These are phyloP conservation scores for Amanita rubescens DNA, from an alignment of 768 basidiomycete genomes.

Conservation along the genomic window DNA sequence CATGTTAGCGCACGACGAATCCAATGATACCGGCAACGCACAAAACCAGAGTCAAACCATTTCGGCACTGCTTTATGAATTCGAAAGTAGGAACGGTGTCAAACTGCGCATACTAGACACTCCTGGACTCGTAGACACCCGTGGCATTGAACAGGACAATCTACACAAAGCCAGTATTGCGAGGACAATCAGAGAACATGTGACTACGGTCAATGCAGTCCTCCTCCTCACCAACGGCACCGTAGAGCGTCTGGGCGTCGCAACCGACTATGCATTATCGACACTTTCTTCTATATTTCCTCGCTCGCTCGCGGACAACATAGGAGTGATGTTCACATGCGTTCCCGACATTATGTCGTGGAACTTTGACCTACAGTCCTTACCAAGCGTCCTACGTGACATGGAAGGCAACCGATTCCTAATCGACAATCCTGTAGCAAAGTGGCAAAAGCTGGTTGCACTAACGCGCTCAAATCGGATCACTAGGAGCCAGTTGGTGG, in stretches of 20 bases:
- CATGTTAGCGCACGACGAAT: neutral
- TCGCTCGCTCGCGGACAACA: constrained; percentile 17
- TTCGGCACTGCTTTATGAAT: constrained; percentile 5
- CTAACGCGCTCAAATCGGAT: neutral
- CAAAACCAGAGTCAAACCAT: constrained; percentile 11
- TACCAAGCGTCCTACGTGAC: constrained; percentile 9
- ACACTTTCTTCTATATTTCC: constrained; percentile 19
- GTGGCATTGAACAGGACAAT: constrained; percentile 18
- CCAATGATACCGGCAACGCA: constrained; percentile 6
- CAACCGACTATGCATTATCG: constrained; percentile 18
- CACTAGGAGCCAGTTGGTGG: neutral
- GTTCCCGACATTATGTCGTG: constrained; percentile 10
- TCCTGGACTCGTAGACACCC: constrained; percentile 22
- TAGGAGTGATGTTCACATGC: constrained; percentile 20
- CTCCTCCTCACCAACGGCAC: constrained; percentile 22
- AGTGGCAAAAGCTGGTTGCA: constrained; percentile 8
- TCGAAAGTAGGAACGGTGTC: constrained; percentile 6
- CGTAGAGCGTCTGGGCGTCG: constrained; percentile 14
- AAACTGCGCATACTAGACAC: constrained; percentile 20
- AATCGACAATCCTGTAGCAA: constrained; percentile 10
- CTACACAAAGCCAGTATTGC: constrained; percentile 19
- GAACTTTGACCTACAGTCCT: constrained; percentile 16
- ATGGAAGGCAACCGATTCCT: neutral
- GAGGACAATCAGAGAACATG: constrained; percentile 12
- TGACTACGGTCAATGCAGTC: constrained; percentile 17